Conservation (phyloP, 2,329 filamentous ascomycete species). For the Ceratocystiopsis minuta region DNA sequence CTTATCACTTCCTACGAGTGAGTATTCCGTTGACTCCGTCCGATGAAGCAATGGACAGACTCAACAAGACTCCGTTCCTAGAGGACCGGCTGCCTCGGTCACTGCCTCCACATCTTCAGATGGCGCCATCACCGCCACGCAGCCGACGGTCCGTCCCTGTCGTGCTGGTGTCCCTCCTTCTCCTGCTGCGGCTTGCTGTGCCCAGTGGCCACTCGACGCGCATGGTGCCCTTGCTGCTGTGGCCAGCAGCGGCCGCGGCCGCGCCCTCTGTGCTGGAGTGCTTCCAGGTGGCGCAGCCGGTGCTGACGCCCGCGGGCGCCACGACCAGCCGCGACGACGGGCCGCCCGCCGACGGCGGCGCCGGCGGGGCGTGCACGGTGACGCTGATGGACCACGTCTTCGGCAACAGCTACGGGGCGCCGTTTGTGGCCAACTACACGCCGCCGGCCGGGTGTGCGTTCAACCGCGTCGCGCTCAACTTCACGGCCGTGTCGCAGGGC, state of each 20-base stretch:
- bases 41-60: too few relatives aligned
- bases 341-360: constrained; percentile 5
- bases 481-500: constrained; percentile 54
- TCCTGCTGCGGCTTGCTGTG: too few relatives aligned
- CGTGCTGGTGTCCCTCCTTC: too few relatives aligned
- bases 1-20: too few relatives aligned
- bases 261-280: constrained; percentile 32
- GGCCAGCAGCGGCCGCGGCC: background rate
- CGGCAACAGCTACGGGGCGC: constrained; percentile 52
- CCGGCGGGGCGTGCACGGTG: constrained; percentile 25
- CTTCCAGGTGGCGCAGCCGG: constrained; percentile 52
- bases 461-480: constrained; percentile 57
- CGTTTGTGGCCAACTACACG: constrained; percentile 49
- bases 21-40: too few relatives aligned
- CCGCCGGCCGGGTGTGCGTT: constrained; percentile 60
- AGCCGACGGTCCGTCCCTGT: too few relatives aligned
- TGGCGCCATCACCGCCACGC: too few relatives aligned
- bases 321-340: constrained; percentile 9
- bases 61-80: too few relatives aligned
- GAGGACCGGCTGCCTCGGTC: too few relatives aligned
- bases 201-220: too few relatives aligned
- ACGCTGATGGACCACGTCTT: constrained; percentile 56
- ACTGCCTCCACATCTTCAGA: too few relatives aligned
- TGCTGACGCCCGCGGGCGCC: constrained; percentile 31
- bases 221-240: too few relatives aligned